These are phyloP conservation scores for Lasiodiplodia gonubiensis DNA, from an alignment of 2,329 filamentous ascomycete species.

Conservation along the genomic window DNA sequence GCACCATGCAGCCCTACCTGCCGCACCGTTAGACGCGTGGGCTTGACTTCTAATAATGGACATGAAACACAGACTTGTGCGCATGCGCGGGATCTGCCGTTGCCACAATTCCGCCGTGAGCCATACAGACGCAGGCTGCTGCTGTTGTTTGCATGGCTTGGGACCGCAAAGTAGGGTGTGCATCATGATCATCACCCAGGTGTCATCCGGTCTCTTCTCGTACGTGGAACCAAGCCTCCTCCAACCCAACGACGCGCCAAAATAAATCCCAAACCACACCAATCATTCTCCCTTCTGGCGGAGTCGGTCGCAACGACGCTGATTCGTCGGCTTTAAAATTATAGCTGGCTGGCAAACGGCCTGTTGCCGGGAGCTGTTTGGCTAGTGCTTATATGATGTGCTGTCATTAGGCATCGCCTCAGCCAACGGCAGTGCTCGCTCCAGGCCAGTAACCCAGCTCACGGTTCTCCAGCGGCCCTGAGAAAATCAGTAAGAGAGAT, in stretches of 20 bases:
- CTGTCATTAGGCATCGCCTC: conserved; percentile 19
- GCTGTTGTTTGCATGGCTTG: conserved; percentile 8
- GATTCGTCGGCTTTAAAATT: conserved; percentile 14
- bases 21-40: conserved; percentile 25
- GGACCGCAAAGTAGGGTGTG: conserved; percentile 1
- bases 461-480: conserved; percentile 24
- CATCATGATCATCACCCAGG: background rate
- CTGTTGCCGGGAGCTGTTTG: conserved; percentile 4
- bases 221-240: conserved; percentile 7
- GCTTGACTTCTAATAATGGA: conserved; percentile 23
- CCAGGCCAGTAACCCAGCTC: conserved; percentile 15
- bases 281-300: conserved; percentile 4
- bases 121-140: conserved; percentile 1
- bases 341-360: conserved; percentile 12
- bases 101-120: conserved; percentile 4
- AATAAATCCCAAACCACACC: conserved; percentile 22
- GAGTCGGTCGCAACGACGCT: background rate
- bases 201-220: conserved; percentile 16
- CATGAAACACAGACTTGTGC: conserved; percentile 21
- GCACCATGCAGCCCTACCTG: conserved; percentile 26
- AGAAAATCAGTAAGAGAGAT: conserved; percentile 15
- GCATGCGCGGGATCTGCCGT: conserved; percentile 20
- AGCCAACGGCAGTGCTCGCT: conserved; percentile 16
- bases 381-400: conserved; percentile 26
- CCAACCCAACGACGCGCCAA: conserved; percentile 6